phyloP scores from a whole-genome alignment of 108 stramenopile genomes.

The Cyclostephanos invisitatus region DNA sequence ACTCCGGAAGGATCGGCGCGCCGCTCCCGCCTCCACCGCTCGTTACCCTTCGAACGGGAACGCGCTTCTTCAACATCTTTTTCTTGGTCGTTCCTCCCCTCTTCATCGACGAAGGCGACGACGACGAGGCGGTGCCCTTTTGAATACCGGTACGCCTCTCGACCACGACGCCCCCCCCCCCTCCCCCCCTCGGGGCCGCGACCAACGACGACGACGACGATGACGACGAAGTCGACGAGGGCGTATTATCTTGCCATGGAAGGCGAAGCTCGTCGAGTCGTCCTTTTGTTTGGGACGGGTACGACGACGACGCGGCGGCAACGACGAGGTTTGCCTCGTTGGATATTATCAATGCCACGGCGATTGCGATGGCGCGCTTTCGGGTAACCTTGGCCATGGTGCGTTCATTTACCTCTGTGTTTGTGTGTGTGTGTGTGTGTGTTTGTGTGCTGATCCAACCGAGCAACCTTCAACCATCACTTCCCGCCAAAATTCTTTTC shows the following conservation, averaged over 20 bases:
- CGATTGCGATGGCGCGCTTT: neutral
- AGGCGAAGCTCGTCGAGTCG: neutral
- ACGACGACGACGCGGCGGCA: neutral
- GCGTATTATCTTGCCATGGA: neutral
- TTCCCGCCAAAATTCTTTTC: neutral
- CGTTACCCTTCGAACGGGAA: too few relatives aligned
- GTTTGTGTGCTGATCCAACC: too few relatives aligned
- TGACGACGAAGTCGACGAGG: neutral
- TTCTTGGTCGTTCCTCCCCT: slow-evolving; percentile 4
- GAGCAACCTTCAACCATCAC: neutral
- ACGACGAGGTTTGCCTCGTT: too few relatives aligned
- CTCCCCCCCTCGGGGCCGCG: neutral
- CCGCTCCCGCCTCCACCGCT: neutral
- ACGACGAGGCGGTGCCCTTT: neutral
- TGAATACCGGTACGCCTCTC: neutral
- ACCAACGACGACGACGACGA: neutral
- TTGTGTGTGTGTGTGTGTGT: too few relatives aligned
- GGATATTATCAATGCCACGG: neutral
- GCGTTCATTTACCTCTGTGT: neutral
- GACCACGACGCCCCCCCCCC: neutral
- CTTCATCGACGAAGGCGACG: too few relatives aligned
- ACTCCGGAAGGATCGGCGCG: neutral
- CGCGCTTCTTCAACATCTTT: slow-evolving; percentile 3
- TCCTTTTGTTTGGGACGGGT: neutral
- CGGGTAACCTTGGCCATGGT: neutral